A percentile compares a stretch with the other conserved stretches of the same genome.
These are phyloP conservation scores for Teunomyces tritomae DNA, from an alignment of 805 yeast genomes.

Conservation along the genomic window DNA sequence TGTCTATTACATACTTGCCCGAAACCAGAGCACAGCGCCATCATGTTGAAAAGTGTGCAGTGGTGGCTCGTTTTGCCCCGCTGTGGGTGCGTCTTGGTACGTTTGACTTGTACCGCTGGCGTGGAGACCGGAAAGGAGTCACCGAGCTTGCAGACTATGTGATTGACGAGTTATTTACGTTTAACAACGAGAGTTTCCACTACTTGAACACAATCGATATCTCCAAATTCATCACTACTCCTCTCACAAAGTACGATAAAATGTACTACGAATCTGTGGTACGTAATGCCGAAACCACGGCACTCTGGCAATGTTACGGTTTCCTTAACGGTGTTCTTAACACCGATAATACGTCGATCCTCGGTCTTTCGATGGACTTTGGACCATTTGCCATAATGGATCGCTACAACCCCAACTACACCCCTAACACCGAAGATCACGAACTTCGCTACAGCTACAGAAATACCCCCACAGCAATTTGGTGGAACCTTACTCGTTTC, in stretches of 20 bases:
- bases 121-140: slow-evolving; percentile 65
- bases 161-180: slow-evolving; percentile 58
- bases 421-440: slow-evolving; percentile 89
- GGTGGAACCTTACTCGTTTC: slow-evolving; percentile 88
- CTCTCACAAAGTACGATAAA: slow-evolving; percentile 59
- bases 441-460: slow-evolving; percentile 68
- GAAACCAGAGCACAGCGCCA: slow-evolving; percentile 72
- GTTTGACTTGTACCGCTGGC: slow-evolving; percentile 76
- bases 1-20: slow-evolving; percentile 71
- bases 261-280: slow-evolving; percentile 68
- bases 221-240: neutral
- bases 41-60: slow-evolving; percentile 75
- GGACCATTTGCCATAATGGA: slow-evolving; percentile 96
- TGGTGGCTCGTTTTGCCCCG: slow-evolving; percentile 79
- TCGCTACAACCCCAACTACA: slow-evolving; percentile 71
- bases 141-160: slow-evolving; percentile 68
- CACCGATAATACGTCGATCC: slow-evolving; percentile 89
- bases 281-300: slow-evolving; percentile 76
- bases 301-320: slow-evolving; percentile 88
- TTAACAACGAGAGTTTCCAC: slow-evolving; percentile 25
- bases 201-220: slow-evolving; percentile 6
- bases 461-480: slow-evolving; percentile 82
- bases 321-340: slow-evolving; percentile 91
- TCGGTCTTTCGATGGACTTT: slow-evolving; percentile 86
- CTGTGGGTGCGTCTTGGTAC: slow-evolving; percentile 87